phyloP scores from a whole-genome alignment of 1,284 basidiomycete genomes.

The Ustilago nuda region DNA sequence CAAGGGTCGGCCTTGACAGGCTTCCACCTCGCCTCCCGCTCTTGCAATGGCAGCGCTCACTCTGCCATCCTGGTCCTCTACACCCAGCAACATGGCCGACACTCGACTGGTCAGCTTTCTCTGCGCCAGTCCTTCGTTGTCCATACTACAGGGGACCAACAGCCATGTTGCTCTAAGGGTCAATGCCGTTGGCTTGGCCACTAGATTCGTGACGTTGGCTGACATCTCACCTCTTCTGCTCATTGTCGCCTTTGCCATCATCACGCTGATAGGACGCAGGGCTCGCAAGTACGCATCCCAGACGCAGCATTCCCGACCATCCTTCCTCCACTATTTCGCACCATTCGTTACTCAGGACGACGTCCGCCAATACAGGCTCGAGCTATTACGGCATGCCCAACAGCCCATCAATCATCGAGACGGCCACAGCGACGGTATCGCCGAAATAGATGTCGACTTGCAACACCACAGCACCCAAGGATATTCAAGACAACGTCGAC shows the following conservation, averaged over 20 bases:
- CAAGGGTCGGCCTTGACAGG: background rate
- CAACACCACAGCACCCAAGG: slow-evolving; percentile 9
- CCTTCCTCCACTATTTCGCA: slow-evolving; percentile 21
- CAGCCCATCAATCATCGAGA: background rate
- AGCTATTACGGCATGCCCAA: background rate
- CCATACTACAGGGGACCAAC: background rate
- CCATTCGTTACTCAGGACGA: slow-evolving; percentile 44
- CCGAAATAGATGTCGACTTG: background rate
- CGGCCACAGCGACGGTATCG: background rate
- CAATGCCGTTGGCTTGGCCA: background rate
- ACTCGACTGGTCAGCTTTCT: slow-evolving; percentile 13
- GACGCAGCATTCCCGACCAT: background rate
- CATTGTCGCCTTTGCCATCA: background rate
- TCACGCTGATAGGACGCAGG: background rate
- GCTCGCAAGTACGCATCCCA: background rate
- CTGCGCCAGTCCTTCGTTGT: background rate
- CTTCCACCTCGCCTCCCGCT: background rate
- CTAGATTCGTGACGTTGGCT: slow-evolving; percentile 5
- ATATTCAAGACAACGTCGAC: slow-evolving; percentile 20
- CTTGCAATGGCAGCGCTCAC: slow-evolving; percentile 6
- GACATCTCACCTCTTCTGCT: slow-evolving; percentile 14
- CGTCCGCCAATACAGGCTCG: slow-evolving; percentile 19
- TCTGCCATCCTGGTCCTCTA: background rate
- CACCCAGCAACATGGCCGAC: slow-evolving; percentile 9
- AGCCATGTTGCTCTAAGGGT: background rate